Percentiles rank a stretch among this genome's conserved stretches.
Evolutionary conservation across 179 eudicot genomes (phyloP).

Genomic region (Amaranthus tricolor): DNA sequence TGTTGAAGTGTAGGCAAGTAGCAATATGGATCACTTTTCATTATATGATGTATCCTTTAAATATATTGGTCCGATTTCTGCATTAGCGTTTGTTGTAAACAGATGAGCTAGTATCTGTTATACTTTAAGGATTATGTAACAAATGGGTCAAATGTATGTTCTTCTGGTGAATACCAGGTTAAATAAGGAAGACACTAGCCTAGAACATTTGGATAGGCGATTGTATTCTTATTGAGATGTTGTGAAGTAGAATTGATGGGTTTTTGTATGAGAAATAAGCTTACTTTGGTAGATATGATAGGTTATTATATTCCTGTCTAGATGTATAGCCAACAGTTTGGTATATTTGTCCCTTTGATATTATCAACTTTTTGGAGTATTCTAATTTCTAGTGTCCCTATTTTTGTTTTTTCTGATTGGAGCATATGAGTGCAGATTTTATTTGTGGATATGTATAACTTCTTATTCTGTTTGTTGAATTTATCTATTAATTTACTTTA

Average conservation of each 20-base stretch:
- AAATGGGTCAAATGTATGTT: neutral
- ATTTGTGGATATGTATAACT: conserved; percentile 9
- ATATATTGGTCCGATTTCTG: neutral
- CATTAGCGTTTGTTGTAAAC: neutral
- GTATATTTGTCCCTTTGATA: neutral
- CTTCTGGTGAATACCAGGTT: neutral
- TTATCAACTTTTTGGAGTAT: neutral
- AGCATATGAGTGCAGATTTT: neutral
- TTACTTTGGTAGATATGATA: neutral
- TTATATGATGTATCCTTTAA: neutral
- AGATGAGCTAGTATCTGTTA: neutral
- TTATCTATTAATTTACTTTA: neutral
- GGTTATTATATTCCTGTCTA: neutral
- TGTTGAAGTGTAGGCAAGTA: neutral
- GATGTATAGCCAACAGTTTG: neutral
- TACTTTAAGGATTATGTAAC: neutral
- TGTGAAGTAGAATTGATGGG: neutral
- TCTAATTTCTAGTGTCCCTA: neutral
- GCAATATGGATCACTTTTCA: neutral
- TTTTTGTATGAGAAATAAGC: neutral
- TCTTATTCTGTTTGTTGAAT: conserved; percentile 7
- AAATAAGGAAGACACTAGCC: neutral
- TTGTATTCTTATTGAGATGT: neutral
- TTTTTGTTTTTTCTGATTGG: neutral
- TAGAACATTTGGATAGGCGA: neutral